A percentile compares a stretch with the other conserved stretches of the same genome.
Conservation (phyloP, 1,284 basidiomycete genomes). For the Bjerkandera adusta region DNA sequence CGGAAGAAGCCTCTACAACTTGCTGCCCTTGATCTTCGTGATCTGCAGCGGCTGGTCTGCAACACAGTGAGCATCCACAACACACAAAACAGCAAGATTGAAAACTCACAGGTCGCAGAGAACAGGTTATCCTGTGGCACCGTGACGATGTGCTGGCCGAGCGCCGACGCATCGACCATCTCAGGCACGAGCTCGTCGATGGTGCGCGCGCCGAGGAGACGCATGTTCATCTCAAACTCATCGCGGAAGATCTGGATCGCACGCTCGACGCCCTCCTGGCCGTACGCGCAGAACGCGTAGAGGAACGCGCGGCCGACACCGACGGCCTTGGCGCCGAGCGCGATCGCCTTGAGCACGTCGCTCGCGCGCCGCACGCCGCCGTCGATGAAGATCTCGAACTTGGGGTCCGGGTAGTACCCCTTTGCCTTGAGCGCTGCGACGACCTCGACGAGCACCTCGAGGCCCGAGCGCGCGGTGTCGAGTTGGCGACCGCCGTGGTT, state of each 20-base stretch:
- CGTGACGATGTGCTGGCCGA: conserved; percentile 59
- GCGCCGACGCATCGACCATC: conserved; percentile 84
- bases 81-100: not conserved
- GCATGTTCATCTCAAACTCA: conserved; percentile 94
- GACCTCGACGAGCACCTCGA: conserved; percentile 89
- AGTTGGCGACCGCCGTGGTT: conserved; percentile 92
- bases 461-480: conserved; percentile 85
- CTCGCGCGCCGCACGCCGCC: conserved; percentile 90
- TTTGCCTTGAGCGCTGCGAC: conserved; percentile 71
- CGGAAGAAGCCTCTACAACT: conserved; percentile 5
- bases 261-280: conserved; percentile 76
- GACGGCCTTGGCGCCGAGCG: conserved; percentile 86
- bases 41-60: conserved; percentile 16
- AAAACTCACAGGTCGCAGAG: conserved; percentile 70
- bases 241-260: conserved; percentile 81
- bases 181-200: conserved; percentile 77
- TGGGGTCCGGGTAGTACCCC: conserved; percentile 55
- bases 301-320: conserved; percentile 84
- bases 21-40: conserved; percentile 14
- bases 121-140: conserved; percentile 76
- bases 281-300: conserved; percentile 90
- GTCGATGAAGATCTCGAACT: conserved; percentile 89
- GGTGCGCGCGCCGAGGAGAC: conserved; percentile 80
- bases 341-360: conserved; percentile 91
- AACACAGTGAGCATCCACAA: not conserved